Evolutionary conservation across 805 yeast species (phyloP), one percentile per base, ranked within the genome.

Genomic region (Cyberlindnera xylosilytica): DNA sequence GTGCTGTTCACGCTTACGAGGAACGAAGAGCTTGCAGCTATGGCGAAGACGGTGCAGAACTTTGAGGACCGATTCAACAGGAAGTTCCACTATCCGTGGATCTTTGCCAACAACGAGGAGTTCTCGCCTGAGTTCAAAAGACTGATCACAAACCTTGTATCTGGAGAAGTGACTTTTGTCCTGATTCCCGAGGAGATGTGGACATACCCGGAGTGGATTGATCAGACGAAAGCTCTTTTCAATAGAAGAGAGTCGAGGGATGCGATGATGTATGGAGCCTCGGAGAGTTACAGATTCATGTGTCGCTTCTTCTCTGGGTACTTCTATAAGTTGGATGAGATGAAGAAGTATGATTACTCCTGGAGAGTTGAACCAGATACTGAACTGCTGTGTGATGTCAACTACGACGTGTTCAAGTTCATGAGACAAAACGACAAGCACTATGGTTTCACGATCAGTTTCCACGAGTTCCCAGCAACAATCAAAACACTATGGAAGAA

Each of bases 1-100:
- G 75, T 85, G 0, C 70, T 86, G 52, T 83, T 81, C 18, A 70
- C 87, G 9, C 33, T 48, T 36, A 36, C 42, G 15, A 26, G 52
- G 13, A 48, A 48, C 33, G 28, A 37, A 6, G 52, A 48, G 34
- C 26, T 48, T 1, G 22, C 18, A 1, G 20, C 26, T 0, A 66
- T 83, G 54, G 87, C 87, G 13, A 72, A 63, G 22, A 78, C 87
- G 9, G 78, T 83, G 44, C 69, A 83, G 58, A 74, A 76, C 37
- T 68, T 85, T 47, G 95, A 87, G 64, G 95, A 86, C 62, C 68
- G 95, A 47, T 87, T 87, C 71, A 87, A 87, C 67, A 56, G 64
- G 13, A 71, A 78, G 39, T 86, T 65, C 66, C 71, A 81, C 45
- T 87, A 87, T 58, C 95, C 90, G 50, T 87, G 96, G 96, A 85